Percentiles rank a stretch among this genome's conserved stretches.
These are phyloP conservation scores for Arthrobotrys sinensis DNA, from an alignment of 2,329 filamentous ascomycete genomes.

Conservation along the genomic window DNA sequence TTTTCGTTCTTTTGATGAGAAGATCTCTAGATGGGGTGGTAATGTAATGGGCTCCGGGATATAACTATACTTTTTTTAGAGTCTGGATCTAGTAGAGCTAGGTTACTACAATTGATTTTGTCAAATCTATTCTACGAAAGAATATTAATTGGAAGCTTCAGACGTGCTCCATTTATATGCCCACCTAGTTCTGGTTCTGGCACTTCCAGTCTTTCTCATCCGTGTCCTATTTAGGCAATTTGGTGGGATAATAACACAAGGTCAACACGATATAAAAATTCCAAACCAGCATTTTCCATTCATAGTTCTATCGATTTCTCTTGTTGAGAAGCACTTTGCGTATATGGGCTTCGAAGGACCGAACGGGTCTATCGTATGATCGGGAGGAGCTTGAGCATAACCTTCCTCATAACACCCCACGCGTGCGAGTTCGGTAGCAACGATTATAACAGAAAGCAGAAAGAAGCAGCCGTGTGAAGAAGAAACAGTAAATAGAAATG, in stretches of 20 bases:
- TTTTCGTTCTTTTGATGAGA: conserved; percentile 9
- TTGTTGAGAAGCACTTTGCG: neutral
- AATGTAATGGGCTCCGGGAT: conserved; percentile 16
- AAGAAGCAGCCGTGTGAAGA: no score
- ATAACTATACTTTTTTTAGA: neutral
- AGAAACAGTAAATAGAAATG: no score
- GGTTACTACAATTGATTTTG: neutral
- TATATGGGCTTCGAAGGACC: neutral
- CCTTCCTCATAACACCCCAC: no score
- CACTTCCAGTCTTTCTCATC: neutral
- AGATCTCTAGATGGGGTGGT: conserved; percentile 15
- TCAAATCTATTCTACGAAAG: no score
- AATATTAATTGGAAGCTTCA: no score
- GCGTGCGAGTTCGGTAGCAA: no score
- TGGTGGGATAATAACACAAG: neutral
- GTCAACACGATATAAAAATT: conserved; percentile 11
- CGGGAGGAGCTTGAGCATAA: neutral
- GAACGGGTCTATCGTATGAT: neutral
- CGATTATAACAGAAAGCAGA: no score
- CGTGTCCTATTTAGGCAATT: conserved; percentile 1
- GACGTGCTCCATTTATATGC: neutral
- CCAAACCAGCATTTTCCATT: neutral
- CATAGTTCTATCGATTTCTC: neutral
- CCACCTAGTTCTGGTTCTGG: neutral
- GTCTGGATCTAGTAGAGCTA: neutral